Conservation (phyloP, 1,284 basidiomycete species). For the Sparassis latifolia region DNA sequence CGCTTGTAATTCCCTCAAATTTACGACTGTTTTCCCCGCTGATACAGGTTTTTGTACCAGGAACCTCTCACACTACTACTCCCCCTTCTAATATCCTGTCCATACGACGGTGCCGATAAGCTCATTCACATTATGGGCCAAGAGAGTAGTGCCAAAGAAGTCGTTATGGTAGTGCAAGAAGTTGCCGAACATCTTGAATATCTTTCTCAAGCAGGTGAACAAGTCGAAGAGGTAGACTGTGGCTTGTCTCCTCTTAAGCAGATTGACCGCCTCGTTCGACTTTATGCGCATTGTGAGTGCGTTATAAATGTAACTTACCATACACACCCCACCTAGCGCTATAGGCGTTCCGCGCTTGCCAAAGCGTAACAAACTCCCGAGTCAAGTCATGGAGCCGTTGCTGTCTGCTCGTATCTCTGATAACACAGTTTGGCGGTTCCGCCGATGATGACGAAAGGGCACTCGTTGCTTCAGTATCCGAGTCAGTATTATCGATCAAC, state of each 20-base stretch:
- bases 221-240: conserved; percentile 16
- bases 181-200: conserved; percentile 40
- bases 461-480: conserved; percentile 29
- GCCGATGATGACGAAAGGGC: conserved; percentile 28
- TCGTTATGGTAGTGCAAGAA: conserved; percentile 56
- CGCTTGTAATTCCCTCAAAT: too few species aligned
- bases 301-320: neutral
- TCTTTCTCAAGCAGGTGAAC: conserved; percentile 27
- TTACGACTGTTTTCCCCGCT: too few species aligned
- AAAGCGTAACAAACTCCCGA: conserved; percentile 18
- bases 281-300: conserved; percentile 35
- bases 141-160: conserved; percentile 49
- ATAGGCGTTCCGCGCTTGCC: conserved; percentile 44
- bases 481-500: conserved; percentile 23
- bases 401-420: conserved; percentile 31
- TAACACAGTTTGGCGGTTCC: conserved; percentile 17
- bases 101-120: conserved; percentile 31
- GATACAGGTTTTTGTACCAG: conserved; percentile 22
- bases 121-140: conserved; percentile 39
- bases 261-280: conserved; percentile 29
- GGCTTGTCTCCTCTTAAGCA: conserved; percentile 19
- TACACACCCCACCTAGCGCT: neutral
- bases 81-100: conserved; percentile 36
- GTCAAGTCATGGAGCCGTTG: conserved; percentile 30
- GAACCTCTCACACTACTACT: conserved; percentile 42